Evolutionary conservation across 2,329 filamentous ascomycete species (phyloP).

Genomic region (Colletotrichum acutatum): DNA sequence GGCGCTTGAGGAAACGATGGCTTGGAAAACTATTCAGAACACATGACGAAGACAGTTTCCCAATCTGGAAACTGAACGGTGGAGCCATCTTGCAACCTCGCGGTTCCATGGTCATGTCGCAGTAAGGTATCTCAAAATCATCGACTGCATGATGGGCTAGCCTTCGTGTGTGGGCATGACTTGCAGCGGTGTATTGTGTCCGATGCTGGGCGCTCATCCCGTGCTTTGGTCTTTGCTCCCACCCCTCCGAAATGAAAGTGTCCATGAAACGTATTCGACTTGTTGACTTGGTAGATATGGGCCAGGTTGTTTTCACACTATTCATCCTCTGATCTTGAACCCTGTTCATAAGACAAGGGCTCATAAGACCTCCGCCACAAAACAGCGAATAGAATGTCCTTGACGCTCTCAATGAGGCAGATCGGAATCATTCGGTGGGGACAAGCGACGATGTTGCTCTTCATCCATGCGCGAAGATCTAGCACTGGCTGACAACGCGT

Average conservation of each 20-base stretch:
- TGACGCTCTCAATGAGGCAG: conserved; percentile 4
- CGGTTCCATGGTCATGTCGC: background rate
- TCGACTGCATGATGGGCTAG: background rate
- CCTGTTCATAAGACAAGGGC: background rate
- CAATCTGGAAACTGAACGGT: background rate
- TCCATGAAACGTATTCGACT: background rate
- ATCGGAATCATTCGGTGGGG: background rate
- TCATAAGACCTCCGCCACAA: background rate
- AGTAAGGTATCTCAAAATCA: background rate
- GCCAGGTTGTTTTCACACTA: background rate
- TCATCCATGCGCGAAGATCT: background rate
- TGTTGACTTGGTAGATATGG: background rate
- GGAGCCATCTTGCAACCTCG: background rate
- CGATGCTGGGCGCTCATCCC: background rate
- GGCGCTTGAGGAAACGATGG: background rate
- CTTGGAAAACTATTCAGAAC: background rate
- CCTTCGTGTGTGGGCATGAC: background rate
- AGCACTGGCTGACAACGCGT: too few relatives aligned
- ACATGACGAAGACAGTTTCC: conserved; percentile 6
- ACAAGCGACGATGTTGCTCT: background rate
- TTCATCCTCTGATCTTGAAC: background rate
- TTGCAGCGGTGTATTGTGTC: background rate
- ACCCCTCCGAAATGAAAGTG: background rate
- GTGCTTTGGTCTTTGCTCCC: background rate
- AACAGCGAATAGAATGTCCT: background rate